These are phyloP conservation scores for Lactarius sp. DNA, from an alignment of 768 basidiomycete genomes.

Conservation along the genomic window DNA sequence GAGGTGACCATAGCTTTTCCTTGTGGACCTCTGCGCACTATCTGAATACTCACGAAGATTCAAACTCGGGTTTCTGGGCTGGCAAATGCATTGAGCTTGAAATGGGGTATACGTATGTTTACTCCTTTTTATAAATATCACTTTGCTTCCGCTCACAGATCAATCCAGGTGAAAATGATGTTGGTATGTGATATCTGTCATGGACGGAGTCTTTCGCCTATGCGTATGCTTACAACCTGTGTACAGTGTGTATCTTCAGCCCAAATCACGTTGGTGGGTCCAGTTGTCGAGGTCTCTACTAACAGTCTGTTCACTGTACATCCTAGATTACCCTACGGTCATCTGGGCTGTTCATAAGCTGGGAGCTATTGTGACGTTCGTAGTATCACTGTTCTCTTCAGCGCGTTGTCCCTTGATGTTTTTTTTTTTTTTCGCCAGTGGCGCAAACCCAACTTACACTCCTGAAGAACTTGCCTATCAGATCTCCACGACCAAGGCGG, in stretches of 20 bases:
- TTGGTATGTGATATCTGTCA: conserved; percentile 31
- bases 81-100: conserved; percentile 36
- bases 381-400: background rate
- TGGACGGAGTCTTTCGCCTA: background rate
- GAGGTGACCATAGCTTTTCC: conserved; percentile 31
- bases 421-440: conserved; percentile 33
- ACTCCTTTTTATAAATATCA: background rate
- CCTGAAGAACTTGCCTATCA: conserved; percentile 56
- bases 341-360: conserved; percentile 29
- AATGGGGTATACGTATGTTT: conserved; percentile 35
- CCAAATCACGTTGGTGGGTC: conserved; percentile 32
- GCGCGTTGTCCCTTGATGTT: background rate
- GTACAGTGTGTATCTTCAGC: conserved; percentile 26
- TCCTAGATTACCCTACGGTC: conserved; percentile 19
- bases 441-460: conserved; percentile 59
- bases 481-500: conserved; percentile 31
- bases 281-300: background rate
- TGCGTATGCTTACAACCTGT: background rate
- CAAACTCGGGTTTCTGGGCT: conserved; percentile 36
- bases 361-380: conserved; percentile 29
- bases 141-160: conserved; percentile 2
- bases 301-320: background rate
- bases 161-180: conserved; percentile 36
- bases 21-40: background rate
- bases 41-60: conserved; percentile 28